Base-by-base conservation (phyloP, 129 eudicot genomes). In the Tanacetum coccineum region DNA sequence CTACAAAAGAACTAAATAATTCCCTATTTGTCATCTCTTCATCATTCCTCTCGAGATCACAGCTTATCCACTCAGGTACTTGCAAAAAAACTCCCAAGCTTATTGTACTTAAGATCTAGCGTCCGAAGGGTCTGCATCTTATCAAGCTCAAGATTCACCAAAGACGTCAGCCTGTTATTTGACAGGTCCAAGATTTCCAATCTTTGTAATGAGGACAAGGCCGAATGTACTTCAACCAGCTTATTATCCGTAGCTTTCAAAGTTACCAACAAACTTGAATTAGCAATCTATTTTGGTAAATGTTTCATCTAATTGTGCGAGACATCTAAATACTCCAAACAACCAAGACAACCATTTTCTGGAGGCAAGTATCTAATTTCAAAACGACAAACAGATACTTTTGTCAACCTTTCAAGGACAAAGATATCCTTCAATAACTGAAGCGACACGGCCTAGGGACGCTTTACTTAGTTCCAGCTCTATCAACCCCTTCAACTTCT, bases 331-430 rank as follows among this genome's bases (percentile, higher is more conserved):
- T 82, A 70, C 79, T 93, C 96, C 83, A 93, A 83, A 66, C 80
- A 81, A 49, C 40, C 74, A 46, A 93, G 96, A 68, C 83, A 75
- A 30, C 95, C 95, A 57, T 89, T 93, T 82, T 93, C 99, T 11
- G 96, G 86, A 61, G 99, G 99, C 56, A 93, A 82, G 62, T 83
- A 88, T 80, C 98, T 70, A 56, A 93, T 93, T 17, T 95, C 82
- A 67, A 86, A 93, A 32, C 86, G 92, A 75, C 93, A 93, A 22
- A 93, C 92, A 18, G 95, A 82, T 18, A 93, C 81, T 86, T 68
- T 88, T 0, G 98, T 89, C 81, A 93, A 68, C 56, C 87, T 26
- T 58, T 80, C 79, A 60, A 93, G 98, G 48, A 79, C 87, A 12
- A 86, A 76, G 52, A 93, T 82, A 65, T 89, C 96, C 13, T 79